phyloP scores from a whole-genome alignment of 108 stramenopile genomes.

The Hondaea fermentalgiana region DNA sequence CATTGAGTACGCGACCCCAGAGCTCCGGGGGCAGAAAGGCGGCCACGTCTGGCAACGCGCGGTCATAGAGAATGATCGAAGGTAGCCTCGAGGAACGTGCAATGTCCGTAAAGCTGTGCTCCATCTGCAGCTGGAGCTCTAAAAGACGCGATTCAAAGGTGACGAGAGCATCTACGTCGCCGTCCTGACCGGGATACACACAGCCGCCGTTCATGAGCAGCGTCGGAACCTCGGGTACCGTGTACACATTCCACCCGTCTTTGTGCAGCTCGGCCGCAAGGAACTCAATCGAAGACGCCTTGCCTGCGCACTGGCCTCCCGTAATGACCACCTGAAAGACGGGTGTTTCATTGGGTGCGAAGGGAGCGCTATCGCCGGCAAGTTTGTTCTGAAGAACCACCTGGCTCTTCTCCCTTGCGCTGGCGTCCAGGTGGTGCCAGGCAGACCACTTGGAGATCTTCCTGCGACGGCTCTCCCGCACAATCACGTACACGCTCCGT shows the following conservation, averaged over 20 bases:
- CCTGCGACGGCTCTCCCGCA: background rate
- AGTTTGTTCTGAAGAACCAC: background rate
- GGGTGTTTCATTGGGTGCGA: background rate
- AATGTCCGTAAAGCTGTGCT: conserved; percentile 17
- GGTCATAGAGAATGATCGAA: conserved; percentile 23
- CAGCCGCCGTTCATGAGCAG: conserved; percentile 24
- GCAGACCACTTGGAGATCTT: background rate
- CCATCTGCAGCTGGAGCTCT: conserved; percentile 31
- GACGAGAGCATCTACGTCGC: background rate
- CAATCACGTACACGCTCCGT: background rate
- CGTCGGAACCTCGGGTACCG: conserved; percentile 22
- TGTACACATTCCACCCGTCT: conserved; percentile 5
- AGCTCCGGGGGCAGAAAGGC: conserved; percentile 24
- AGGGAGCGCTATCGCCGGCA: background rate
- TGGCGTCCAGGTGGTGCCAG: background rate
- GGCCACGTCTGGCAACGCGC: conserved; percentile 21
- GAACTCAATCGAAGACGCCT: conserved; percentile 8
- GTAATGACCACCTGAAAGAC: conserved; percentile 17
- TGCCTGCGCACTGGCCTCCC: conserved; percentile 29
- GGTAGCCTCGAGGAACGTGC: background rate
- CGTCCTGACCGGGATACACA: conserved; percentile 25
- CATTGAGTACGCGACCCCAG: conserved; percentile 21
- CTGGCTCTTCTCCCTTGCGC: background rate
- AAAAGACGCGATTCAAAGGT: conserved; percentile 21
- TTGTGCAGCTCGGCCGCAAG: background rate